phyloP scores from a whole-genome alignment of 2,329 filamentous ascomycete species.

The Balansia obtecta region DNA sequence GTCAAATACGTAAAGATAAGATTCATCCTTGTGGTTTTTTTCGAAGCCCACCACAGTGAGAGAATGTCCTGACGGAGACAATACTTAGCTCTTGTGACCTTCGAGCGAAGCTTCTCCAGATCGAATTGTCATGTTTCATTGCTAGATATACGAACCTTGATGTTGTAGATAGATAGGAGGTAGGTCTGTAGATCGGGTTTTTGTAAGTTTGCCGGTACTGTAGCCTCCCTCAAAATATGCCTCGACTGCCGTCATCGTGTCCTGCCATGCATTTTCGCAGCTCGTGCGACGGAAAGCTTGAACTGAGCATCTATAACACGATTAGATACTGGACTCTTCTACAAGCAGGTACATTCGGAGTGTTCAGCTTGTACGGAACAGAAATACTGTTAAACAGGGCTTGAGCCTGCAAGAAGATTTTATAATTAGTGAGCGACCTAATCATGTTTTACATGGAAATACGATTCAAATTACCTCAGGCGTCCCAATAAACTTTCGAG shows the following conservation, averaged over 20 bases:
- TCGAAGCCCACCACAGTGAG: constrained; percentile 84
- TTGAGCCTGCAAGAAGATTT: constrained; percentile 44
- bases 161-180: constrained; percentile 89
- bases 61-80: constrained; percentile 54
- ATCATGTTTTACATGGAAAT: neutral
- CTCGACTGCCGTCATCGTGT: constrained; percentile 57
- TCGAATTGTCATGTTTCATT: neutral
- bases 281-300: constrained; percentile 42
- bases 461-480: constrained; percentile 49
- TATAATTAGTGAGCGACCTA: neutral
- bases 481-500: constrained; percentile 90
- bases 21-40: constrained; percentile 46
- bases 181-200: constrained; percentile 57
- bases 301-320: constrained; percentile 41
- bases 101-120: neutral
- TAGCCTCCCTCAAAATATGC: constrained; percentile 55
- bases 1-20: constrained; percentile 75
- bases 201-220: constrained; percentile 31
- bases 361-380: constrained; percentile 41
- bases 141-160: constrained; percentile 35
- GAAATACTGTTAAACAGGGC: constrained; percentile 60
- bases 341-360: neutral
- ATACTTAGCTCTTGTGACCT: neutral
- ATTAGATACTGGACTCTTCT: neutral
- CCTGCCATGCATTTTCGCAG: constrained; percentile 30